Evolutionary conservation across 495 filamentous ascomycete species (phyloP), one percentile per base, ranked within the genome.

Genomic region (Penicillium simplicissimum): DNA sequence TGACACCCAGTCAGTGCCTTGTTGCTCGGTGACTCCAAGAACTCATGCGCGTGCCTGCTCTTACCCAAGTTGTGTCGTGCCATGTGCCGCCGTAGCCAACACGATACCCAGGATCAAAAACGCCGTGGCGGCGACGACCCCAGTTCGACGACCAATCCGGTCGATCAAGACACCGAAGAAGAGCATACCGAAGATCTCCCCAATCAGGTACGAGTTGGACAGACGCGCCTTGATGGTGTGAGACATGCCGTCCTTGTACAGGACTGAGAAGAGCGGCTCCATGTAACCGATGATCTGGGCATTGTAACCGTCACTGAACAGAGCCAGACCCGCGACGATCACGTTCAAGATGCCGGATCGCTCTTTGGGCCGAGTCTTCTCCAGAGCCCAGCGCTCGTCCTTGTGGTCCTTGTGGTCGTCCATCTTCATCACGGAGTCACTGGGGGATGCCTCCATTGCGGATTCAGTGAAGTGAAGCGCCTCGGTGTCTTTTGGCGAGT

Each of bases 271-370:
- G 9, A 79, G 53, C 31, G 74, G 69, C 42, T 76, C 68, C 75
- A 79, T 79, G 52, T 79, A 79, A 1, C 76, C 75, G 58, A 79
- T 72, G 52, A 77, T 74, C 54, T 78, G 72, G 15, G 71, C 75
- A 61, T 78, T 79, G 66, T 79, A 80, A 11, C 78, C 78, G 67
- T 80, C 78, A 34, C 70, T 72, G 63, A 77, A 75, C 1, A 80
- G 67, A 15, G 75, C 77, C 17, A 77, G 36, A 0, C 77, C 76
- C 0, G 74, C 61, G 15, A 78, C 62, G 17, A 78, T 31, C 9
- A 77, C 73, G 38, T 72, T 76, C 19, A 79, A 52, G 9, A 73
- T 42, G 13, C 71, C 67, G 0, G 63, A 68, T 45, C 38, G 54
- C 33, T 59, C 66, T 35, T 56, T 51, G 34, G 57, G 28, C n/a